Percentiles rank a stretch among this genome's conserved stretches.
Conservation (phyloP, 768 basidiomycete species). For the Terana coerulea region DNA sequence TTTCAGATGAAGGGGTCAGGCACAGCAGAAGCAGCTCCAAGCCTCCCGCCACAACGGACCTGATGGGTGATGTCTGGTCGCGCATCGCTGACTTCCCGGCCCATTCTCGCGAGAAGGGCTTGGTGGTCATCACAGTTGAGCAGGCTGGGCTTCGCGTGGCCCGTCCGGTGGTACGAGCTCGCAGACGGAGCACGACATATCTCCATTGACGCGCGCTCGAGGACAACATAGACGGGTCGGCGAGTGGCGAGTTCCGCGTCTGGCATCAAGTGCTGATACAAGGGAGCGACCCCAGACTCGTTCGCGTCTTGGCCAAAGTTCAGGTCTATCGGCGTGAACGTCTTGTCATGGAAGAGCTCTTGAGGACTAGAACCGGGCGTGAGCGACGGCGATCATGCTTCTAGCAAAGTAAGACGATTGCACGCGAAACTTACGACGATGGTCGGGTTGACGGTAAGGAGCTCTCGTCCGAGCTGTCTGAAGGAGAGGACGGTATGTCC, state of each 20-base stretch:
- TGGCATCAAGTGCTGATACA: too few species aligned
- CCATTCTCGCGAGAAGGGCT: conserved; percentile 94
- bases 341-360: too few species aligned
- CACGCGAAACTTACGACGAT: background rate
- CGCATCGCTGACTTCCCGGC: conserved; percentile 97
- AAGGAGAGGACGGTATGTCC: background rate
- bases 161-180: conserved; percentile 49
- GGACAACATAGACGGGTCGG: conserved; percentile 79
- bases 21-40: too few species aligned
- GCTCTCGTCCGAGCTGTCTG: conserved; percentile 1
- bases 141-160: conserved; percentile 86
- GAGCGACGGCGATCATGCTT: too few species aligned
- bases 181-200: conserved; percentile 61
- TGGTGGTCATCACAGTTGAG: conserved; percentile 99
- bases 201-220: conserved; percentile 94
- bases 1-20: too few species aligned
- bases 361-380: too few species aligned
- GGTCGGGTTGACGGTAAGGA: conserved; percentile 2
- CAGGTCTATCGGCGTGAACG: too few species aligned
- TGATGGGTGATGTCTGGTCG: conserved; percentile 98
- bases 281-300: too few species aligned
- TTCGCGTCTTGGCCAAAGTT: too few species aligned
- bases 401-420: too few species aligned
- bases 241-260: conserved; percentile 28
- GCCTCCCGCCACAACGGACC: too few species aligned